Evolutionary conservation across 116 monocot species (phyloP).

Genomic region (Papilionanthe hybrid): DNA sequence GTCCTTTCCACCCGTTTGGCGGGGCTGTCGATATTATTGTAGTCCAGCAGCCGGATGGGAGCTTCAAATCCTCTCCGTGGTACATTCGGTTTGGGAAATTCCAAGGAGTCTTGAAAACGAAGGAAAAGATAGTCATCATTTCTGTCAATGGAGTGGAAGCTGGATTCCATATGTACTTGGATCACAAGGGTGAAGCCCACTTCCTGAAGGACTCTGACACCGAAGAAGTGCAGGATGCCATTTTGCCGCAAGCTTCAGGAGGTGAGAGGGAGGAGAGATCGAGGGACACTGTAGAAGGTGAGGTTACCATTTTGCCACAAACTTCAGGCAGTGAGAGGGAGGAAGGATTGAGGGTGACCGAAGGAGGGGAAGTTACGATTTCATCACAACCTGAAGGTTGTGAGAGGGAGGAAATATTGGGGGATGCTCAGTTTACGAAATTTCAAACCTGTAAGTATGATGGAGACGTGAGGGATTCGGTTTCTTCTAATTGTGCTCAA

Average conservation of each 20-base stretch:
- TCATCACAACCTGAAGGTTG: too few relatives aligned
- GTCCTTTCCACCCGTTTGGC: slow-evolving; percentile 87
- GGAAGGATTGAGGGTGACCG: too few relatives aligned
- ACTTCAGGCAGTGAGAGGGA: too few relatives aligned
- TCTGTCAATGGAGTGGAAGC: slow-evolving; percentile 69
- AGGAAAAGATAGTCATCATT: slow-evolving; percentile 68
- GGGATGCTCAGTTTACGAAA: slow-evolving; percentile 13
- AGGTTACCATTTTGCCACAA: too few relatives aligned
- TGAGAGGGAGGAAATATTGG: too few relatives aligned
- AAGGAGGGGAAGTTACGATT: too few relatives aligned
- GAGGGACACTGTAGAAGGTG: too few relatives aligned
- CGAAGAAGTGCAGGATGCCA: slow-evolving; percentile 16
- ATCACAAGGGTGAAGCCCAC: slow-evolving; percentile 79
- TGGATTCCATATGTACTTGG: slow-evolving; percentile 73
- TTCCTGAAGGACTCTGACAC: slow-evolving; percentile 43
- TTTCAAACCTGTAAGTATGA: slow-evolving; percentile 28
- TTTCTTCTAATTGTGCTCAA: slow-evolving; percentile 13
- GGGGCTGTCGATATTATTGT: slow-evolving; percentile 86
- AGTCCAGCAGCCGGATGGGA: slow-evolving; percentile 80
- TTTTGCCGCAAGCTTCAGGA: slow-evolving; percentile 49
- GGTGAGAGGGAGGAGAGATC: slow-evolving; percentile 39
- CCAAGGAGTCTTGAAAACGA: slow-evolving; percentile 79
- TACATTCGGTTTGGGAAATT: slow-evolving; percentile 87
- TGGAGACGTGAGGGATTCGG: slow-evolving; percentile 7
- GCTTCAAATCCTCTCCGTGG: slow-evolving; percentile 90